Conservation (phyloP, 345 rosid genomes). For the Pugionium cornutum region DNA sequence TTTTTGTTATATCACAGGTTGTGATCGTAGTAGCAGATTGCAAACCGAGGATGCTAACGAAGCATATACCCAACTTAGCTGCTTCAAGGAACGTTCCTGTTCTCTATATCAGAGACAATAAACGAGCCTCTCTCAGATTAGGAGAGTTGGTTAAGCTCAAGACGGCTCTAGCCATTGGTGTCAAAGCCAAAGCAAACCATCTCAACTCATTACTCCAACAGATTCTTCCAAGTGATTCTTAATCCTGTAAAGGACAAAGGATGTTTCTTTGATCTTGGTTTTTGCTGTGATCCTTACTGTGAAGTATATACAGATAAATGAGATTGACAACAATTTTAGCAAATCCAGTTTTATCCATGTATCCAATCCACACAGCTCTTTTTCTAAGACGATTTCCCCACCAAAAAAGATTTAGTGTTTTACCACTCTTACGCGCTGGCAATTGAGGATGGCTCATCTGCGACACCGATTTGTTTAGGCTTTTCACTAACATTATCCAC, state of each 20-base stretch:
- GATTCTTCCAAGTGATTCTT: slow-evolving; percentile 35
- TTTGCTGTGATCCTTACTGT: slow-evolving; percentile 13
- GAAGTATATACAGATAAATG: slow-evolving; percentile 38
- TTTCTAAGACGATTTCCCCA: slow-evolving; percentile 1
- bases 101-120: slow-evolving; percentile 53
- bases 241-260: slow-evolving; percentile 8
- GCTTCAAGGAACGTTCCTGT: slow-evolving; percentile 62
- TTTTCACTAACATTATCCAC: slow-evolving; percentile 49
- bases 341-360: neutral
- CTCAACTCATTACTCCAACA: slow-evolving; percentile 49
- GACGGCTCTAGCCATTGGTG: slow-evolving; percentile 65
- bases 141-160: slow-evolving; percentile 72
- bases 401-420: slow-evolving; percentile 24
- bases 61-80: slow-evolving; percentile 67
- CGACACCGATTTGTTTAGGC: slow-evolving; percentile 48
- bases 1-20: slow-evolving; percentile 41
- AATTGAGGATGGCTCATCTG: slow-evolving; percentile 58
- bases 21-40: slow-evolving; percentile 66
- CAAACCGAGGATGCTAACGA: slow-evolving; percentile 71
- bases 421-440: slow-evolving; percentile 39
- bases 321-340: slow-evolving; percentile 4
- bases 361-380: neutral
- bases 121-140: slow-evolving; percentile 60
- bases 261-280: slow-evolving; percentile 4
- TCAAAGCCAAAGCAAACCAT: slow-evolving; percentile 58